Base-by-base conservation (phyloP, 768 basidiomycete species). In the Neoboletus brunneissimus region DNA sequence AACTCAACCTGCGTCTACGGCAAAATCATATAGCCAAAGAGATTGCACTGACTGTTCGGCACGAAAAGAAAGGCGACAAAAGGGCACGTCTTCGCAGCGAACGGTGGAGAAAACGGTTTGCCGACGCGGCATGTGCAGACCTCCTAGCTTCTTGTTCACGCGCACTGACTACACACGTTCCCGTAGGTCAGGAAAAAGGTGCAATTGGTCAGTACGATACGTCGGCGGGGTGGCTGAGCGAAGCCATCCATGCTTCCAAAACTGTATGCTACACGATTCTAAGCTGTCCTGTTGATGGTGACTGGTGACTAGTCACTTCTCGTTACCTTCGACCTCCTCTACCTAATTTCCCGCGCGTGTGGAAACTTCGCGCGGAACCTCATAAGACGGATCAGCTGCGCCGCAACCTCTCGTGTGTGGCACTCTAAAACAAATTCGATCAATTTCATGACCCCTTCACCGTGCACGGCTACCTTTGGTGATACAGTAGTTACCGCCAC, bases 51-150 rank as follows among this genome's bases (percentile, higher is more conserved):
- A 67, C 76, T 43, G 75, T 80, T 55, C 78, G 91, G 60, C 91
- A 93, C 69, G 91, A 91, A 72, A 90, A 92, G 77, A 87, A 84
- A 73, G 90, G 91, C 34, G 81, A 78, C 57, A 91, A 90, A 71
- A 83, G 89, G 58, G 79, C 88, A 58, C 80, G 90, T 59, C 75
- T 92, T 64, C 76, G 75, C 48, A 91, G 89, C 64, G 79, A 88
- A 71, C 81, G 89, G 62, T 92, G 90, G 88, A 80, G 88, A 68
- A 85, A 79, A 64, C 83, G 80, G 57, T 94, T 93, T 72, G 86
- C 90, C 47, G 77, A 90, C 63, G 87, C 90, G 80, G 91, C 84
- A 74, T 61, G 83, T 62, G 50, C 48, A 56, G 27, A 43, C 25
- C 13, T 48, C 22, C 25, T 55, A 16, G 35, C 58, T 54, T 34